Evolutionary conservation across 805 yeast species (phyloP), one percentile per base, ranked within the genome.

Genomic region (Kluyveromyces starmeri): DNA sequence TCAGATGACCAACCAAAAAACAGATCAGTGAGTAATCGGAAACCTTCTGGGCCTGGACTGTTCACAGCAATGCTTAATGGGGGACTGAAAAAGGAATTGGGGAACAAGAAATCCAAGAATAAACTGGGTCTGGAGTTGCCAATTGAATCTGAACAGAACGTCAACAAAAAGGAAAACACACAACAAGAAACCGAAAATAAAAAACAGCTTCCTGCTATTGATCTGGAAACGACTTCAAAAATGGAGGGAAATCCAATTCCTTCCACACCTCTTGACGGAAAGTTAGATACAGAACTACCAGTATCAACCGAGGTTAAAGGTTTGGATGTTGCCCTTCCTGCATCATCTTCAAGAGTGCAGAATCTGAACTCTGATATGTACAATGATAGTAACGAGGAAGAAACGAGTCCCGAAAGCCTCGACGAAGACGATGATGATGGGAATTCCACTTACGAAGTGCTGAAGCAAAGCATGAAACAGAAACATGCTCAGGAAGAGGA

Each of bases 11-110:
- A 30, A 17, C 36, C 38, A 7, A 13, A 31, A 20, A 31, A 35
- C 14, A 18, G 24, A 20, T 32, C 41, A 9, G 19, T 24, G 11
- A 17, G 43, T 13, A 28, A 37, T 7, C 45, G 58, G 37, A 50
- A 51, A 32, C 53, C 52, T 3, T 51, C 58, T 12, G 45, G 46
- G 10, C 47, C 52, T 16, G 47, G 51, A 7, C 28, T 53, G 18
- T 47, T 51, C 20, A 42, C 48, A 4, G 42, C 46, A 7, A 42
- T 50, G 42, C 23, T 47, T 5, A 45, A 40, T 27, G 22, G 27
- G 16, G 23, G 13, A 8, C 15, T 13, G 17, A 24, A 29, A 12
- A 28, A 11, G 7, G 30, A 27, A 15, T 20, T 20, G 14, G 20
- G 14, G 11, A 27, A 26, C 7, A 19, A 10, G 24, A 37, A 33